These are phyloP conservation scores for Mariannaea sp. DNA, from an alignment of 2,329 filamentous ascomycete species.

Conservation along the genomic window DNA sequence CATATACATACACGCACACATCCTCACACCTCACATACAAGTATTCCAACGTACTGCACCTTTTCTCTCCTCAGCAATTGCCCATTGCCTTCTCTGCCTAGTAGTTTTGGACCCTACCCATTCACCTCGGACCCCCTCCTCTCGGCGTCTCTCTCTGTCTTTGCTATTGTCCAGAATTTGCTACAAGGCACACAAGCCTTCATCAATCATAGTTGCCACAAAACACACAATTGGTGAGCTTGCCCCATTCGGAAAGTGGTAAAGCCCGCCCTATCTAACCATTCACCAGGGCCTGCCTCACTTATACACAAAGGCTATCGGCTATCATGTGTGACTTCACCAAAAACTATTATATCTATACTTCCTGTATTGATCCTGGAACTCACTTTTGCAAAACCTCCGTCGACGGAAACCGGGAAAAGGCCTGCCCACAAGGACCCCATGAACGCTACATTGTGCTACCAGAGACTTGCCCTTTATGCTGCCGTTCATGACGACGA, in stretches of 20 bases:
- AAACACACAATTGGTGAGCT: constrained; percentile 18
- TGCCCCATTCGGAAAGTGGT: too few species aligned
- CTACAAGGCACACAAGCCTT: constrained; percentile 15
- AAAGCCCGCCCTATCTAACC: constrained; percentile 17
- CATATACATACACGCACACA: too few species aligned
- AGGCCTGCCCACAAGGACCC: constrained; percentile 65
- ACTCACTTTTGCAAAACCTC: constrained; percentile 73
- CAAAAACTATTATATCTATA: constrained; percentile 80
- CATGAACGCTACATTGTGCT: constrained; percentile 77
- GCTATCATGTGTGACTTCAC: constrained; percentile 66
- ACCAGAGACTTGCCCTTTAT: constrained; percentile 62
- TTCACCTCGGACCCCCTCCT: not conserved
- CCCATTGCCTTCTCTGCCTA: not conserved
- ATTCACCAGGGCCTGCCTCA: not conserved
- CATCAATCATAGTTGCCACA: too few species aligned
- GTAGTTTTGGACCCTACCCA: not conserved
- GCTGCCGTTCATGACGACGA: constrained; percentile 49
- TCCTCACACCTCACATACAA: too few species aligned
- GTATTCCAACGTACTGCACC: not conserved
- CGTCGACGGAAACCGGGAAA: constrained; percentile 65
- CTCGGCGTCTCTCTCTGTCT: not conserved
- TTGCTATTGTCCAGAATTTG: not conserved
- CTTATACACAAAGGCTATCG: not conserved
- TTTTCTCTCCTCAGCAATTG: constrained; percentile 7
- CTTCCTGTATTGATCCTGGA: constrained; percentile 69